Evolutionary conservation across 768 basidiomycete species (phyloP).

Genomic region (Boletus rex-veris): DNA sequence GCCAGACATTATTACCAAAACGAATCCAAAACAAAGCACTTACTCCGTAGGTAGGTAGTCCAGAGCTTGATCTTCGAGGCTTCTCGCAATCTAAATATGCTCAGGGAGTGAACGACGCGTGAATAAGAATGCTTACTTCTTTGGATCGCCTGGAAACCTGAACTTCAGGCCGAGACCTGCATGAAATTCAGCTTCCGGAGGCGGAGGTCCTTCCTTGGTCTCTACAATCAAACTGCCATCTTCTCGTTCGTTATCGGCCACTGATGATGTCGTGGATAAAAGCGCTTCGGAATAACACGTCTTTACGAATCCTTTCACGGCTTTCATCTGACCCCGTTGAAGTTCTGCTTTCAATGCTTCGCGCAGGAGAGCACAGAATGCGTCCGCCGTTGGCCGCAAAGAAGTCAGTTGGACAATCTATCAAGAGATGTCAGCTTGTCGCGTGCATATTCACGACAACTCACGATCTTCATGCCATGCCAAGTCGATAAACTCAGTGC

Average conservation of each 20-base stretch:
- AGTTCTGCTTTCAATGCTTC: constrained; percentile 88
- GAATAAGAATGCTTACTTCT: constrained; percentile 56
- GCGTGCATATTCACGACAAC: constrained; percentile 6
- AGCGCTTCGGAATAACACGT: constrained; percentile 95
- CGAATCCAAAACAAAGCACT: constrained; percentile 16
- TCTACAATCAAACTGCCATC: constrained; percentile 62
- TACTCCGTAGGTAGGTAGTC: constrained; percentile 82
- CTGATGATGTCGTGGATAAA: constrained; percentile 51
- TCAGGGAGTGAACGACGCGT: constrained; percentile 10
- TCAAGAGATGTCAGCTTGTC: constrained; percentile 2
- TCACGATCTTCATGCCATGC: constrained; percentile 91
- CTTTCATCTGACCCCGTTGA: constrained; percentile 90
- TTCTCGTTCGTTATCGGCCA: constrained; percentile 64
- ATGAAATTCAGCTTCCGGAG: constrained; percentile 56
- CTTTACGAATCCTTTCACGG: constrained; percentile 84
- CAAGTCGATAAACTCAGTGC: constrained; percentile 92
- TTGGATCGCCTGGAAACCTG: constrained; percentile 90
- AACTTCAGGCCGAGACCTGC: constrained; percentile 79
- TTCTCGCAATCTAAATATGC: constrained; percentile 64
- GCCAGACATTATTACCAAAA: constrained; percentile 9
- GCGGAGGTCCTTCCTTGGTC: constrained; percentile 44
- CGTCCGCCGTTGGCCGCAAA: constrained; percentile 86
- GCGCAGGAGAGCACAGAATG: constrained; percentile 85
- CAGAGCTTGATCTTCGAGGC: constrained; percentile 95
- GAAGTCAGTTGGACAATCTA: constrained; percentile 92